Evolutionary conservation across 768 basidiomycete species (phyloP).

Genomic region (Boletus tylopilopsis): DNA sequence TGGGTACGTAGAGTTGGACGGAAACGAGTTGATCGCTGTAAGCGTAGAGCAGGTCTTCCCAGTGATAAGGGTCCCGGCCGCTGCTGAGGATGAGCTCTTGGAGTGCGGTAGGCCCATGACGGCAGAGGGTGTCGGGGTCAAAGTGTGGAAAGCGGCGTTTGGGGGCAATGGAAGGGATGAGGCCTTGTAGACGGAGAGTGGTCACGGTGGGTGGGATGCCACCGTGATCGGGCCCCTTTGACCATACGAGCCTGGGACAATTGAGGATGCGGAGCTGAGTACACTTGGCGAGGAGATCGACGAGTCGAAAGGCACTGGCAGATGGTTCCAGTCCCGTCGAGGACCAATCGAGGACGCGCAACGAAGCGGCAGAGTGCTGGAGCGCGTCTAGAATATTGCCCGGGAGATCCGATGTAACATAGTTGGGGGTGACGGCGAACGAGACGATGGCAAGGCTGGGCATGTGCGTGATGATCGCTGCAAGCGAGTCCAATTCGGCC

Average conservation of each 20-base stretch:
- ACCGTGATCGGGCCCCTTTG: not conserved
- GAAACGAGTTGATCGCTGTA: slow-evolving; percentile 18
- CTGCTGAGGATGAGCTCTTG: slow-evolving; percentile 17
- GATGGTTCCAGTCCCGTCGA: not conserved
- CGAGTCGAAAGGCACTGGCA: not conserved
- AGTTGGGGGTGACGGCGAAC: slow-evolving; percentile 2
- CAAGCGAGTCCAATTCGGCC: slow-evolving; percentile 5
- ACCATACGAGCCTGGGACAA: slow-evolving; percentile 9
- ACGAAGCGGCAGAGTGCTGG: slow-evolving; percentile 7
- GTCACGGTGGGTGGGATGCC: slow-evolving; percentile 11
- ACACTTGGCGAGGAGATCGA: slow-evolving; percentile 8
- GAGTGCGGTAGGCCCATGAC: slow-evolving; percentile 4
- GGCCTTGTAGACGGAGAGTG: slow-evolving; percentile 8
- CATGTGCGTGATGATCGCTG: slow-evolving; percentile 14
- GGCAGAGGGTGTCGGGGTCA: not conserved
- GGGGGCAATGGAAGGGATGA: not conserved
- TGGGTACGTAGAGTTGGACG: slow-evolving; percentile 7
- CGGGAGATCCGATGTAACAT: not conserved
- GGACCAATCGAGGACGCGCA: slow-evolving; percentile 22
- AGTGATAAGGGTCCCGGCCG: not conserved
- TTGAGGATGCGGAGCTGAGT: slow-evolving; percentile 17
- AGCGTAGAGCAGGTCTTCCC: slow-evolving; percentile 10
- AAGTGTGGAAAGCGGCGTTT: not conserved
- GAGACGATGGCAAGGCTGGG: slow-evolving; percentile 20
- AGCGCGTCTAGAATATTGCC: slow-evolving; percentile 16